Evolutionary conservation across 352 stramenopile species (phyloP).

Genomic region (Phytophthora hybrid): DNA sequence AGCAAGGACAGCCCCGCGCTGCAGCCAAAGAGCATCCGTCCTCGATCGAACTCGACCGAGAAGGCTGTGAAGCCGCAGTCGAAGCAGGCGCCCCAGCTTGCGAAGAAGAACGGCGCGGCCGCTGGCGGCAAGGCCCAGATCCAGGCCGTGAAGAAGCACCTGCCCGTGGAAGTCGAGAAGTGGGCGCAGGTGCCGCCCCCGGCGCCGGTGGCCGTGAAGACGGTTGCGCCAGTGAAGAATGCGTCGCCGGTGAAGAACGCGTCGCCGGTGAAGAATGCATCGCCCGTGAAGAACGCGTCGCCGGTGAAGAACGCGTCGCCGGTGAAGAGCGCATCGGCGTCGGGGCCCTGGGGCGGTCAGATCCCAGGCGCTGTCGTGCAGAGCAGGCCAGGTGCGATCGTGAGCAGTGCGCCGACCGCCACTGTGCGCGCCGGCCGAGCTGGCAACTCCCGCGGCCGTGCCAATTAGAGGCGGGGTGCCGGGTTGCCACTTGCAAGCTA

Average conservation of each 20-base stretch:
- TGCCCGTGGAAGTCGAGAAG: conserved; percentile 10
- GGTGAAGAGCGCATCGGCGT: neutral
- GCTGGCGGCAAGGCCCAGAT: neutral
- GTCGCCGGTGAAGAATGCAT: neutral
- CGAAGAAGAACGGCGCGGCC: conserved; percentile 6
- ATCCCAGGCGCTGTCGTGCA: neutral
- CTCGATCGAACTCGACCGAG: neutral
- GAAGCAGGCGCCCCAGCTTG: neutral
- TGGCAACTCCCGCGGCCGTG: too few relatives aligned
- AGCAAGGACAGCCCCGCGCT: conserved; percentile 9
- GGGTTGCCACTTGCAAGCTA: neutral
- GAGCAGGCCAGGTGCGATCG: conserved; percentile 1
- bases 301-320: conserved; percentile 1
- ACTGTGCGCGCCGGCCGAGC: too few relatives aligned
- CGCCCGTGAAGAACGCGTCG: conserved; percentile 12
- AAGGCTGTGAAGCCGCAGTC: neutral
- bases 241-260: too few relatives aligned
- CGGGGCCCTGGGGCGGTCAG: neutral
- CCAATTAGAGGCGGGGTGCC: too few relatives aligned
- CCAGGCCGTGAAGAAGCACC: conserved; percentile 13
- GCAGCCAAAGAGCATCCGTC: neutral
- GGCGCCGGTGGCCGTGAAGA: conserved; percentile 5
- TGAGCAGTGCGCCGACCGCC: too few relatives aligned
- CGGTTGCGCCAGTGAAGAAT: neutral
- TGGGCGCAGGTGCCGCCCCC: conserved; percentile 5